Percentiles rank a stretch among this genome's conserved stretches.
phyloP scores from a whole-genome alignment of 225 moss, liverwort and hornwort genomes.

The Pleurozium schreberi region DNA sequence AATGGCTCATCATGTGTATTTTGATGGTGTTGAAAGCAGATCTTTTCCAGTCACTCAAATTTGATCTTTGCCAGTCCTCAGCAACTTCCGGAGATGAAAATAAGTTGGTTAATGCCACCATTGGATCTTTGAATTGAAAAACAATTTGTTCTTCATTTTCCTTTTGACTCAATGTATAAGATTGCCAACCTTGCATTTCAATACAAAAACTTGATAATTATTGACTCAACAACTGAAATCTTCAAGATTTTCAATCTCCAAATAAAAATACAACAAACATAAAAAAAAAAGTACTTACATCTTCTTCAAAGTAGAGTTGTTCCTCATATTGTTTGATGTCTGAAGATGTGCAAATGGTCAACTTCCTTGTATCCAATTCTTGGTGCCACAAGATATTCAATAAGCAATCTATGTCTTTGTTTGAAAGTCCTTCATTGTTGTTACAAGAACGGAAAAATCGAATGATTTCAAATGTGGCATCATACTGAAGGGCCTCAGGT shows the following conservation, averaged over 20 bases:
- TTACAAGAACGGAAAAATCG: no score
- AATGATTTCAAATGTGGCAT: no score
- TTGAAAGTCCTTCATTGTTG: no score
- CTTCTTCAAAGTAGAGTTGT: background rate
- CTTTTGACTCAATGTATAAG: background rate
- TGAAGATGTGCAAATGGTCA: background rate
- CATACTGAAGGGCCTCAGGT: no score
- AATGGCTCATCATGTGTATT: no score
- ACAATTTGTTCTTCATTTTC: background rate
- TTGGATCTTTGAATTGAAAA: background rate
- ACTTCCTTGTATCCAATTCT: no score
- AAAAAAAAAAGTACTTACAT: background rate
- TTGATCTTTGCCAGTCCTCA: background rate
- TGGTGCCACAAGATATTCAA: no score
- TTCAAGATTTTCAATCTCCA: background rate
- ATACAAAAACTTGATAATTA: background rate
- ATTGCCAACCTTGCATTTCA: background rate
- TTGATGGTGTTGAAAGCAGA: no score
- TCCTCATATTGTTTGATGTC: background rate
- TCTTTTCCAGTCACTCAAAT: no score
- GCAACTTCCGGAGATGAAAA: background rate
- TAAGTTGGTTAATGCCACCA: background rate
- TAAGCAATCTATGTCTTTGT: no score
- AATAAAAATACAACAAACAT: background rate
- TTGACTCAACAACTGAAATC: background rate